phyloP scores from a whole-genome alignment of 78 protist species.

The Dictyostelium brefeldianum region DNA sequence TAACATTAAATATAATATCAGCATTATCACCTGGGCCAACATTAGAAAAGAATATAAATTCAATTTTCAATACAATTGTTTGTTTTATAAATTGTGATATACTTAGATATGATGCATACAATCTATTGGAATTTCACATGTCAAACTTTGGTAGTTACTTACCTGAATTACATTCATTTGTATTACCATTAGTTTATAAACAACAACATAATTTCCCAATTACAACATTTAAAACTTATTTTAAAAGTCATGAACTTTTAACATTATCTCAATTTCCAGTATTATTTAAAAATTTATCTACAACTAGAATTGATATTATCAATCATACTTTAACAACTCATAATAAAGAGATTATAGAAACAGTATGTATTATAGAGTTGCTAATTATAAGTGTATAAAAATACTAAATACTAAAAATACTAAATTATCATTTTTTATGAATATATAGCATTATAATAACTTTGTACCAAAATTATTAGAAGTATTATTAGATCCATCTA shows the following conservation, averaged over 20 bases:
- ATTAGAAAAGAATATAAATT: conserved; percentile 16
- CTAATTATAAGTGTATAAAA: background rate
- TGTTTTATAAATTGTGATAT: conserved; percentile 22
- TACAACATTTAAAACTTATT: conserved; percentile 18
- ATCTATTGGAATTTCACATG: conserved; percentile 23
- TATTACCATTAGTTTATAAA: conserved; percentile 21
- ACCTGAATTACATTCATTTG: background rate
- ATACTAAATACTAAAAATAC: no score
- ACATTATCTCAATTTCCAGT: conserved; percentile 32
- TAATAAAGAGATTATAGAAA: conserved; percentile 17
- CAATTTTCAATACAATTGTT: conserved; percentile 33
- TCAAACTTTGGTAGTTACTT: background rate
- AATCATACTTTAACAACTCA: conserved; percentile 22
- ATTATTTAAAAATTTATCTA: conserved; percentile 13
- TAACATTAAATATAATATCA: conserved; percentile 9
- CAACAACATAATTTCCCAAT: conserved; percentile 22
- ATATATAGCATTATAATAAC: conserved; percentile 12
- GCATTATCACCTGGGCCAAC: conserved; percentile 4
- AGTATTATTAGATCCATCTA: background rate
- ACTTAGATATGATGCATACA: conserved; percentile 9
- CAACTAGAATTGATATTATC: conserved; percentile 15
- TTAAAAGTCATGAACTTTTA: background rate
- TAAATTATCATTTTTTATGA: no score
- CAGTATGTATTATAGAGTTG: background rate
- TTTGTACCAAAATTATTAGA: conserved; percentile 26